Evolutionary conservation across 23 red algal genomes (phyloP), one percentile per base, ranked within the genome.

Genomic region (Cyanidioschyzon merolae): DNA sequence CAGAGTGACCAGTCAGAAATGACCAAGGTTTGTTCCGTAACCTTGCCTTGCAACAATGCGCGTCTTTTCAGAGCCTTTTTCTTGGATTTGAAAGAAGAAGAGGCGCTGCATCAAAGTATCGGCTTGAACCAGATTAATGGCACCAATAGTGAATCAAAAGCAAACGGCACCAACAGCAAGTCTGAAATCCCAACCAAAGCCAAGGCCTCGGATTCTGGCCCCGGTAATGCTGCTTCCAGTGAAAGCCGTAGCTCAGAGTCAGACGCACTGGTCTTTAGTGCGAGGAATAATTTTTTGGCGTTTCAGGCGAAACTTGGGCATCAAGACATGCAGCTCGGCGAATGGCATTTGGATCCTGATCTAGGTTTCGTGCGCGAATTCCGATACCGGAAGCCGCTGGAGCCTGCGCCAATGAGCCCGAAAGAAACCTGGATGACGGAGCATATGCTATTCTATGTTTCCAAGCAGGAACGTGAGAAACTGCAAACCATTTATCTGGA

Each of bases 381-480:
- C 63, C 63, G 63, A 3, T 71, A 71, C 63, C 63, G 63, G 12
- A 71, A 71, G 30, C 63, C 63, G 12, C 63, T 71, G 63, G n/a
- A 25, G 63, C 63, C 63, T 7, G 63, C 63, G 63, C 63, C 63
- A 25, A 71, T 71, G 63, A 32, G n/a, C 7, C 63, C 63, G 16
- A 25, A 35, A 71, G 63, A 71, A 27, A 71, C 63, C 21, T 35
- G 63, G n/a, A 71, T 71, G 63, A 71, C 63, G 12, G 63, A 71
- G 63, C 21, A 25, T 27, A 71, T 71, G 63, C 2, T 35, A 27
- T 71, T 71, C 32, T 71, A 71, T 35, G 63, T 25, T 7, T 27
- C n/a, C 16, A 7, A 27, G 2, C n/a, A 71, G 3, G 63, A 35
- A 25, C n/a, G 29, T 3, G 32, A 35, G 12, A 71, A 71, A 35